Conservation (phyloP, 805 yeast species). For the Suhomyces faveliae region DNA sequence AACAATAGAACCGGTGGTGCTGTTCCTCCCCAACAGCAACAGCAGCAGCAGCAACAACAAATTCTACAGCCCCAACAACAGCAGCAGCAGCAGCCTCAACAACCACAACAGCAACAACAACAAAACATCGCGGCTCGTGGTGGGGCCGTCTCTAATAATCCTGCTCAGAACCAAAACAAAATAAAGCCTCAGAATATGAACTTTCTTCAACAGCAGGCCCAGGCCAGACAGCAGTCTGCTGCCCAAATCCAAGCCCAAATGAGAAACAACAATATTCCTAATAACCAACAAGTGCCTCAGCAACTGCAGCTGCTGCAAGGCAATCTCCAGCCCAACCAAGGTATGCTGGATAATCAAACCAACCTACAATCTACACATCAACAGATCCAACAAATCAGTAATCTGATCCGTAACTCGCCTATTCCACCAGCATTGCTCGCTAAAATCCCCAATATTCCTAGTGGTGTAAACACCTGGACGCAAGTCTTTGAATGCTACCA, state of each 20-base stretch:
- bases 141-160: conserved; percentile 1
- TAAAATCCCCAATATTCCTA: conserved; percentile 74
- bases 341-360: conserved; percentile 11
- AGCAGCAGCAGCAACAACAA: conserved; percentile 22
- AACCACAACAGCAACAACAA: conserved; percentile 4
- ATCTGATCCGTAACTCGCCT: conserved; percentile 58
- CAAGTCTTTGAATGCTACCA: conserved; percentile 65
- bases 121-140: conserved; percentile 8
- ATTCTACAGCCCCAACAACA: conserved; percentile 20
- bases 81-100: conserved; percentile 12
- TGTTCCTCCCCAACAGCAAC: conserved; percentile 13
- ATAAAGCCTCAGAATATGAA: conserved; percentile 21
- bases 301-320: conserved; percentile 8
- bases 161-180: conserved; percentile 9
- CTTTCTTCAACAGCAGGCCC: conserved; percentile 46
- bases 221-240: conserved; percentile 50
- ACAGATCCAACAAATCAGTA: conserved; percentile 40
- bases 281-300: conserved; percentile 1
- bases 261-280: conserved; percentile 11
- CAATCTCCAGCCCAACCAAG: conserved; percentile 6
- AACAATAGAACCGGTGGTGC: conserved; percentile 4
- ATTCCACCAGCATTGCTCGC: conserved; percentile 68
- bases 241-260: conserved; percentile 39
- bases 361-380: conserved; percentile 19
- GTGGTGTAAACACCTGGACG: conserved; percentile 77